Base-by-base conservation (phyloP, 2,329 filamentous ascomycete genomes). In the Curvularia hawaiiensis region DNA sequence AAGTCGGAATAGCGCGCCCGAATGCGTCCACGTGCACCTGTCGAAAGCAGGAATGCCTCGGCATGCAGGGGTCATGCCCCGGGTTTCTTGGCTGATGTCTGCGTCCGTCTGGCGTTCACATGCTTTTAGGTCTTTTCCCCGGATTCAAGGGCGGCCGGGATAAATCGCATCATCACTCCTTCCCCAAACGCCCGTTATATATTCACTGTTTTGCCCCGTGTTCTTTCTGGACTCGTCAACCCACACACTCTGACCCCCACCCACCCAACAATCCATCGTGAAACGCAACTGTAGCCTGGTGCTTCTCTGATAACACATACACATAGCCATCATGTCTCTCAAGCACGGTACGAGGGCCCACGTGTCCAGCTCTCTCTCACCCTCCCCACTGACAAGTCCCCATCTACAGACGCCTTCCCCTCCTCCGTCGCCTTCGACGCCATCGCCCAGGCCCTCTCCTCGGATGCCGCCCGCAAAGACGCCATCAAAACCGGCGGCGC, bases 351-450 rank as follows among this genome's bases (percentile, higher is more conserved):
- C 28, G 58, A 20, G 35, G 5, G 3, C 28, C 31, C 28, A 12
- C n/a, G n/a, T n/a, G 30, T 14, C 12, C 44, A 33, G 3, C 10
- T 11, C 2, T 22, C 2, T 22, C 8, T 31, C 3, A 9, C 11
- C 28, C 20, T 44, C 22, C 20, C 20, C 8, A 30, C 26, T 22
- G 12, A 22, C 55, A 59, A n/a, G 6, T 7, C 7, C 3, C 24
- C 31, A 9, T 26, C 10, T 0, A 11, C n/a, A 76, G 74, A 65
- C 59, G 88, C 88, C 67, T 97, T 97, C 80, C 94, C 95, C 65
- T 87, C 94, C 73, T 98, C 95, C 59, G 88, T 80, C 65, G 92
- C 93, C 67, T 99, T 99, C 79, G 95, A 99, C 75, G 84, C 83
- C 72, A 97, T 99, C 83, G 86, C 90, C 78, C 75, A 80, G 52